A percentile compares a stretch with the other conserved stretches of the same genome.
Conservation (phyloP, 192 early-diverging fungal genomes). For the Rhizophagus sp. region DNA sequence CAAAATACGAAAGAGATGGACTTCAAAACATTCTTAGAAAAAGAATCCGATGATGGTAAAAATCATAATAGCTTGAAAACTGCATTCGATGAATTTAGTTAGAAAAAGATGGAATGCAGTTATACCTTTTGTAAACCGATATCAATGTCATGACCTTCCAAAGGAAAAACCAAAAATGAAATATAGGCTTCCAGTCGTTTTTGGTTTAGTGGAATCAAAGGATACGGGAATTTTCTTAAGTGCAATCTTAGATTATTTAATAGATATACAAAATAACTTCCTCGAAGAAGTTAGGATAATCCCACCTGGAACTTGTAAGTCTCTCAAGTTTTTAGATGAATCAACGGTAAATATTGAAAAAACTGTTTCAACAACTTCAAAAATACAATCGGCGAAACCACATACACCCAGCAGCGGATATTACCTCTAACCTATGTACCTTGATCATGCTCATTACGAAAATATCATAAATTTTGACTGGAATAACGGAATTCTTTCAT, state of each 20-base stretch:
- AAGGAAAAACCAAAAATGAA: neutral
- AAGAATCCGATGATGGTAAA: neutral
- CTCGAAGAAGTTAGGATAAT: conserved; percentile 3
- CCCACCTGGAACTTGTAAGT: neutral
- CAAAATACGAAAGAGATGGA: neutral
- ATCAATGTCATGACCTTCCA: conserved; percentile 30
- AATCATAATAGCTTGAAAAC: neutral
- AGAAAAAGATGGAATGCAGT: conserved; percentile 24
- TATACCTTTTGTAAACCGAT: conserved; percentile 6
- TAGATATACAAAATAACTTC: conserved; percentile 26
- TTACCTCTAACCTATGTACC: neutral
- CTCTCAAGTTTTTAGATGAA: neutral
- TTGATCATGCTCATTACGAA: neutral
- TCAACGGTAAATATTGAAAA: neutral
- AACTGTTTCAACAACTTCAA: too few relatives aligned
- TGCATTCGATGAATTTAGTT: conserved; percentile 21
- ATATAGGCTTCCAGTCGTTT: neutral
- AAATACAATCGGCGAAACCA: too few relatives aligned
- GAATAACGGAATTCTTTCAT: neutral
- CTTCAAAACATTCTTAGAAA: conserved; percentile 6
- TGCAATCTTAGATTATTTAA: conserved; percentile 23
- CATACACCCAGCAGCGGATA: neutral
- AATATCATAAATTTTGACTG: conserved; percentile 10
- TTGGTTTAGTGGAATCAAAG: conserved; percentile 8
- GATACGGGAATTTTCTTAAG: conserved; percentile 14